Percentiles rank a stretch among this genome's conserved stretches.
Conservation (phyloP, 2,329 filamentous ascomycete species). For the Xylaria arbuscula region DNA sequence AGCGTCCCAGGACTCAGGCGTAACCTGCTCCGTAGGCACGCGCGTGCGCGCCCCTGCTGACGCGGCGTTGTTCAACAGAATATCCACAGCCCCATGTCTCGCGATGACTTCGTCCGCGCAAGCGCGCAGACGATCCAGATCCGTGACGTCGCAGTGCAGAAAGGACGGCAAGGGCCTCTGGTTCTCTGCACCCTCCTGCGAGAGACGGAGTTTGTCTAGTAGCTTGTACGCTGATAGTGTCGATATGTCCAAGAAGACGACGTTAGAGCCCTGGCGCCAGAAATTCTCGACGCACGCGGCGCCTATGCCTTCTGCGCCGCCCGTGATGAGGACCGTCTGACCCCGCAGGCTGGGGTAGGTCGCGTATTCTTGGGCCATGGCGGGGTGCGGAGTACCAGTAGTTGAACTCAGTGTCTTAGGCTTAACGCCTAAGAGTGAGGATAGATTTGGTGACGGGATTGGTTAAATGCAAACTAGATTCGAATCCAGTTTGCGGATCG, state of each 20-base stretch:
- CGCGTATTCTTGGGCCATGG: conserved; percentile 46
- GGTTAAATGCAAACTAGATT: not conserved
- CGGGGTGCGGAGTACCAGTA: conserved; percentile 7
- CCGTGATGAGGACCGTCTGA: conserved; percentile 58
- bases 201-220: conserved; percentile 43
- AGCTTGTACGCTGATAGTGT: conserved; percentile 49
- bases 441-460: not conserved
- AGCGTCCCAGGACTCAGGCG: conserved; percentile 55
- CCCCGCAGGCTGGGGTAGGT: conserved; percentile 56
- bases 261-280: conserved; percentile 56
- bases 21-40: conserved; percentile 52
- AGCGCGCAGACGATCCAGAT: conserved; percentile 51
- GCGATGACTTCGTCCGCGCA: conserved; percentile 51
- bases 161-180: conserved; percentile 50
- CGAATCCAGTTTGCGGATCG: not conserved
- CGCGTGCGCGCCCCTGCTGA: conserved; percentile 43
- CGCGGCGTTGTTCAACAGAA: conserved; percentile 55
- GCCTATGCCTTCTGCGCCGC: conserved; percentile 61
- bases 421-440: not conserved
- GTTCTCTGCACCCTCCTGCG: conserved; percentile 28
- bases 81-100: conserved; percentile 47
- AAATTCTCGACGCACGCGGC: conserved; percentile 58
- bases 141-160: conserved; percentile 56
- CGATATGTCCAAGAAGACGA: conserved; percentile 58
- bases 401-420: not conserved